These are phyloP conservation scores for Moricandia moricandioides DNA, from an alignment of 345 rosid genomes.

Conservation along the genomic window DNA sequence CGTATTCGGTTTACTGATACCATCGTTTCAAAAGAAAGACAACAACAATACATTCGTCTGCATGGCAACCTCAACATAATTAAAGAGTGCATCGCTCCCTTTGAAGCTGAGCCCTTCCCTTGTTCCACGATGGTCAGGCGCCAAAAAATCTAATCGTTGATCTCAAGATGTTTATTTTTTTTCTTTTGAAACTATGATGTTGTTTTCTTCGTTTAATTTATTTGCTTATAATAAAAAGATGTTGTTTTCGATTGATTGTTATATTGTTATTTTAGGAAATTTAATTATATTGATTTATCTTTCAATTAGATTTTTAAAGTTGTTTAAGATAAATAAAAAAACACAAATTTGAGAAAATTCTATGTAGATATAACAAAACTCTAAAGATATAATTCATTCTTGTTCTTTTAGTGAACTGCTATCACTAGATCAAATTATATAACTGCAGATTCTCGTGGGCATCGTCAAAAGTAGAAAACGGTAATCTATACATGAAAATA, in stretches of 20 bases:
- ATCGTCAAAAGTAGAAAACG: no score
- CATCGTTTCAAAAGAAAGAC: background rate
- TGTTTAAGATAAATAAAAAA: background rate
- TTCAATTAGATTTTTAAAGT: background rate
- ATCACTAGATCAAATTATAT: conserved; percentile 12
- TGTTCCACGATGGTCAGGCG: background rate
- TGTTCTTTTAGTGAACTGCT: conserved; percentile 14
- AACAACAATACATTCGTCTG: background rate
- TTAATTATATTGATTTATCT: background rate
- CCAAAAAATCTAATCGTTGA: background rate
- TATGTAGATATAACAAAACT: no score
- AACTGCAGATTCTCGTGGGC: background rate
- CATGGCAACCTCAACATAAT: background rate
- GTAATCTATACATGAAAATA: no score
- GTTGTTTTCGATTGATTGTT: background rate
- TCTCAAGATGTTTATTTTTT: background rate
- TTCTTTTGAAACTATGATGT: no score
- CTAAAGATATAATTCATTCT: conserved; percentile 1
- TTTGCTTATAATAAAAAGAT: no score
- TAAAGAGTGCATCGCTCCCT: background rate
- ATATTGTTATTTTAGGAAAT: background rate
- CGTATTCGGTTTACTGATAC: background rate
- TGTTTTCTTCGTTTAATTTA: no score
- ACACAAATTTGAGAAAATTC: background rate
- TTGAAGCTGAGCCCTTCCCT: background rate